These are phyloP conservation scores for Raffaelea ambrosiae DNA, from an alignment of 2,329 filamentous ascomycete species.

Conservation along the genomic window DNA sequence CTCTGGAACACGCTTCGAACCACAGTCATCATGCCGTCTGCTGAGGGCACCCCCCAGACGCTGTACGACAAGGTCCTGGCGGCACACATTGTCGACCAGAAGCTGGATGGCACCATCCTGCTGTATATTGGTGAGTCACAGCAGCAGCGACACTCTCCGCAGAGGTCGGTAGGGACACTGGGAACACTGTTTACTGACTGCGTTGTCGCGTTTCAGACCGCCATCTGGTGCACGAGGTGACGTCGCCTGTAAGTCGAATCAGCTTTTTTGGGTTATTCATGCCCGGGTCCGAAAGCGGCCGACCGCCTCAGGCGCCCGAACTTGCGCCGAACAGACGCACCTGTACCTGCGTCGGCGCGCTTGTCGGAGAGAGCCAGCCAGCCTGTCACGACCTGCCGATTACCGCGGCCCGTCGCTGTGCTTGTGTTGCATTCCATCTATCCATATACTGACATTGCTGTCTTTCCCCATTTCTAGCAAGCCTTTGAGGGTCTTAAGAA, in stretches of 20 bases:
- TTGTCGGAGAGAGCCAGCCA: no score
- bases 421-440: neutral
- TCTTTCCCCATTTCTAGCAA: slow-evolving; percentile 63
- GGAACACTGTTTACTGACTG: no score
- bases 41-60: slow-evolving; percentile 65
- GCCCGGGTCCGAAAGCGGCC: slow-evolving; percentile 1
- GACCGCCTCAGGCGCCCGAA: neutral
- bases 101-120: slow-evolving; percentile 83
- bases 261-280: neutral
- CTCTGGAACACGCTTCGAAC: no score
- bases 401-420: no score
- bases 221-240: slow-evolving; percentile 97
- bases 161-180: no score
- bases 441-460: neutral
- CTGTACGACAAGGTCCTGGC: slow-evolving; percentile 97
- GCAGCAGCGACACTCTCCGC: no score
- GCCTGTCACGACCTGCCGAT: no score
- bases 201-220: slow-evolving; percentile 49
- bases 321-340: no score
- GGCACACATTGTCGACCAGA: slow-evolving; percentile 90
- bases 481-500: slow-evolving; percentile 94
- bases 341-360: no score
- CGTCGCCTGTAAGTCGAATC: slow-evolving; percentile 64
- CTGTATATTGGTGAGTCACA: slow-evolving; percentile 80
- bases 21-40: slow-evolving; percentile 57